Conservation (phyloP, 179 eudicot genomes). For the Heliamphora pulchella region DNA sequence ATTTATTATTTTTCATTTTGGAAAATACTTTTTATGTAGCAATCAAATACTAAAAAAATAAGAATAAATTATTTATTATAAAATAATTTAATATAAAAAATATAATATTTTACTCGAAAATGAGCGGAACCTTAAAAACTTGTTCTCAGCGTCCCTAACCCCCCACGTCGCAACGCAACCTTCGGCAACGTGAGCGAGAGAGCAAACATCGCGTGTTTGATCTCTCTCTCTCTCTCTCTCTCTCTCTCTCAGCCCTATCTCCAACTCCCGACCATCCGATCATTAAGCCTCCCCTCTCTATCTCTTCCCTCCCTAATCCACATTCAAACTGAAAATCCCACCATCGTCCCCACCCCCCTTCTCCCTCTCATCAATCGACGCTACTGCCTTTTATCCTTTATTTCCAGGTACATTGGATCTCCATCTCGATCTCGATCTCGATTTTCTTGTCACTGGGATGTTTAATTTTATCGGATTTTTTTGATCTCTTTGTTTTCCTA, state of each 20-base stretch:
- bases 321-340: not conserved
- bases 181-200: constrained; percentile 15
- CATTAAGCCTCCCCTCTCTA: not conserved
- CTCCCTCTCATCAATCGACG: constrained; percentile 8
- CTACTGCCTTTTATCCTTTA: not conserved
- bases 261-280: not conserved
- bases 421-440: not conserved
- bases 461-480: not conserved
- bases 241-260: not conserved
- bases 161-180: constrained; percentile 14
- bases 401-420: constrained; percentile 10
- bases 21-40: no score
- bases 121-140: no score
- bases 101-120: no score
- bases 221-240: not conserved
- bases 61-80: no score
- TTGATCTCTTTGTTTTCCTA: not conserved
- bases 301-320: not conserved
- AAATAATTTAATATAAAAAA: no score
- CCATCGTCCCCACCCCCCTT: not conserved
- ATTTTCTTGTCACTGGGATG: not conserved
- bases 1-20: no score
- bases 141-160: not conserved
- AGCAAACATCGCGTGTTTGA: constrained; percentile 16
- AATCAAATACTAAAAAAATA: no score